Evolutionary conservation across 306 rosid genomes (phyloP), one percentile per base, ranked within the genome.

Genomic region (Astragalus membranaceus): DNA sequence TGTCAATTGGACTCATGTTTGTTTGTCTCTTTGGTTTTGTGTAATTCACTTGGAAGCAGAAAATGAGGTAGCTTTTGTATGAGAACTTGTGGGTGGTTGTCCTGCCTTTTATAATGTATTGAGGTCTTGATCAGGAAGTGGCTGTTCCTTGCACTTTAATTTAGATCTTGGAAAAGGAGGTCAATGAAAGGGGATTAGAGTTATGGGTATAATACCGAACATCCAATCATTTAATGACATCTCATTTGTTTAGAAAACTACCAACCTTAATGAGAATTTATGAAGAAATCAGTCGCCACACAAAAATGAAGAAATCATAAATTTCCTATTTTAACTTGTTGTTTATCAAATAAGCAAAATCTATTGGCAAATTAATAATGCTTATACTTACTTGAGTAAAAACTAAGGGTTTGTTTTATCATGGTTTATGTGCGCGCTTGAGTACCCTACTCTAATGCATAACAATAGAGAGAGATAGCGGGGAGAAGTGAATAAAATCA

Each of bases 141-240:
- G 84, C 60, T 71, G 88, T 86, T 89, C 69, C 86, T 89, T 91
- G 86, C 63, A 76, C 83, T 64, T 69, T 59, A 87, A 79, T 82
- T 80, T 61, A 77, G 68, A 80, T 58, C 80, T 58, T 70, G 78
- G 64, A 82, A 83, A 77, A 70, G 39, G 78, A 75, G 78, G 75
- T 26, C 44, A 36, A 8, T 61, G 69, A 75, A n/a, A 74, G 32
- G 46, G 79, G 81, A 77, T 65, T 89, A 82, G 44, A 79, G 86
- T 88, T 56, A 88, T 77, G 78, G 65, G 64, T n/a, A n/a, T n/a
- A n/a, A n/a, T n/a, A n/a, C n/a, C n/a, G n/a, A n/a, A n/a, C n/a
- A n/a, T n/a, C n/a, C n/a, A n/a, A n/a, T n/a, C n/a, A n/a, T n/a
- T n/a, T n/a, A n/a, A n/a, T n/a, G n/a, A n/a, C n/a, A n/a, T n/a